phyloP scores from a whole-genome alignment of 2,329 filamentous ascomycete genomes.

The Ampelomyces quisqualis region DNA sequence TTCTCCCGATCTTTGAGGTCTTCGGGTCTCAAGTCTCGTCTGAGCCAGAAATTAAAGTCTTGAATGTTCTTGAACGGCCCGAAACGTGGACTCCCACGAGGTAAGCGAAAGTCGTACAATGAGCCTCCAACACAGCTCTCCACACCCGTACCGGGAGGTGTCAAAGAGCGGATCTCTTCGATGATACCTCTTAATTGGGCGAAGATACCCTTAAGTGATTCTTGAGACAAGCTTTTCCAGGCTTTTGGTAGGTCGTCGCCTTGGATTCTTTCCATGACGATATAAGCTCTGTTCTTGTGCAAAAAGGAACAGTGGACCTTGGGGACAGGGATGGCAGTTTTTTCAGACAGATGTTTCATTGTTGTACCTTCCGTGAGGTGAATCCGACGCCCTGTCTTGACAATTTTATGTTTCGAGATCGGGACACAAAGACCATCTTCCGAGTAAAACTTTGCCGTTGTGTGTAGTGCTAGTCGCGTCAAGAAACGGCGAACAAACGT shows the following conservation, averaged over 20 bases:
- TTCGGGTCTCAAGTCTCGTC: constrained; percentile 22
- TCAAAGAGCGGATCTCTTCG: constrained; percentile 18
- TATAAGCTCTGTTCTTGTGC: constrained; percentile 46
- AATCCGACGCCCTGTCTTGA: constrained; percentile 39
- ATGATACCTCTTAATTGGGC: constrained; percentile 18
- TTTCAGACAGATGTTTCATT: constrained; percentile 45
- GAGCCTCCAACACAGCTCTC: constrained; percentile 17
- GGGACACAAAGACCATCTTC: constrained; percentile 25
- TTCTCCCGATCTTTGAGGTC: background rate
- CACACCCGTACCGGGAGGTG: constrained; percentile 13
- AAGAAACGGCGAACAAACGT: constrained; percentile 25
- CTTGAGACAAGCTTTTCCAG: constrained; percentile 19
- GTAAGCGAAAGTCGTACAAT: constrained; percentile 34
- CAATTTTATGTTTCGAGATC: constrained; percentile 14
- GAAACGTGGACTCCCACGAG: constrained; percentile 22
- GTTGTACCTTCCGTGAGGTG: constrained; percentile 45
- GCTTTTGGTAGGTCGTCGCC: constrained; percentile 27
- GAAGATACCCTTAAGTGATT: constrained; percentile 15
- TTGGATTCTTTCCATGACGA: constrained; percentile 49
- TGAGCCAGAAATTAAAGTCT: constrained; percentile 45
- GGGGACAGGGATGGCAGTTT: constrained; percentile 51
- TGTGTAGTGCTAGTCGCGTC: constrained; percentile 29
- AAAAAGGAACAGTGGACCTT: constrained; percentile 49
- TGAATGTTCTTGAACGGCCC: constrained; percentile 39
- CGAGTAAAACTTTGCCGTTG: constrained; percentile 27